Evolutionary conservation across 2,329 filamentous ascomycete genomes (phyloP).

Genomic region (Diaporthe capsici): DNA sequence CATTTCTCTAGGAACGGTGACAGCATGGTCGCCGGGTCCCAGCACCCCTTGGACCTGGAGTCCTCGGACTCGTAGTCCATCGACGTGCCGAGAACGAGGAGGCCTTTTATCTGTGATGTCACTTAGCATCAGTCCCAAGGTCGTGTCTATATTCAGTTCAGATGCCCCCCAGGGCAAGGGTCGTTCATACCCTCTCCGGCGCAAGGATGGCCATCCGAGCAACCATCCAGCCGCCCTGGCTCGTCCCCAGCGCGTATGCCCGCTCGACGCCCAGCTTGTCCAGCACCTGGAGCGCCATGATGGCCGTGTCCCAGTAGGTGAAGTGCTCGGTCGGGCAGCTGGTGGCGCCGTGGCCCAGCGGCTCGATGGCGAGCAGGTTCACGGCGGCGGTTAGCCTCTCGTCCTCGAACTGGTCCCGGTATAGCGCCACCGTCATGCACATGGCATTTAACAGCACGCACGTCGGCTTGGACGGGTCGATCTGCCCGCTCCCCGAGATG

Average conservation of each 20-base stretch:
- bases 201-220: constrained; percentile 65
- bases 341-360: constrained; percentile 66
- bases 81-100: constrained; percentile 64
- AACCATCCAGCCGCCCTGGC: constrained; percentile 67
- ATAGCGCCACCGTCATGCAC: constrained; percentile 63
- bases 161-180: background rate
- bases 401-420: constrained; percentile 59
- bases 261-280: constrained; percentile 62
- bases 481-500: constrained; percentile 47
- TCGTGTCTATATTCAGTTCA: background rate
- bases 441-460: constrained; percentile 67
- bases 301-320: constrained; percentile 69
- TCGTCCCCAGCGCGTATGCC: constrained; percentile 66
- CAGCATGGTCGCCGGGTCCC: constrained; percentile 61
- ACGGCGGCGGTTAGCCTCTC: constrained; percentile 55
- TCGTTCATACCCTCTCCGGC: constrained; percentile 57
- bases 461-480: constrained; percentile 65
- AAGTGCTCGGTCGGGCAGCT: constrained; percentile 60
- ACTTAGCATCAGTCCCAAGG: background rate
- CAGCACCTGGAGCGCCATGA: constrained; percentile 69
- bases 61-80: constrained; percentile 67
- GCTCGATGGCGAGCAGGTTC: constrained; percentile 67
- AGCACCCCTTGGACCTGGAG: constrained; percentile 62
- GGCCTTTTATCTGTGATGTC: constrained; percentile 58
- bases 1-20: constrained; percentile 59